Base-by-base conservation (phyloP, 305 asterid genomes). In the Petunia hybrid region DNA sequence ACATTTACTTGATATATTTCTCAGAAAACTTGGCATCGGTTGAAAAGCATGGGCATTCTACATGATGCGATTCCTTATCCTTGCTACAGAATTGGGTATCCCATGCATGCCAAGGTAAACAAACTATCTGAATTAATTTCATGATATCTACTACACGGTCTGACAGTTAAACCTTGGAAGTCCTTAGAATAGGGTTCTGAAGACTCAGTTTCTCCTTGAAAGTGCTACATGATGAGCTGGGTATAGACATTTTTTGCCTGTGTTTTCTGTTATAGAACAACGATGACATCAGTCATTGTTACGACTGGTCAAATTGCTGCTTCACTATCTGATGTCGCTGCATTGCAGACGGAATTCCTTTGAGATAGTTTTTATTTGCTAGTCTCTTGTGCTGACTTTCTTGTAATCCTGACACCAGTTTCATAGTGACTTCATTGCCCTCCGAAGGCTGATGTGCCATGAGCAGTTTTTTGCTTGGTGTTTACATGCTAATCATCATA, bases 1-100 rank as follows among this genome's bases (percentile, higher is more conserved):
- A 31, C 31, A 78, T 82, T 55, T 66, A 63, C 38, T 59, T 46
- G 65, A 46, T 16, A 56, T 69, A 5, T 65, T 67, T 77, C 77
- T 80, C 97, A 94, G 98, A 95, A 95, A 95, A 92, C 98, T 63
- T 95, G 98, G 98, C 92, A 88, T 83, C 91, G 94, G 88, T 85
- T 93, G 89, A 91, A 89, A 88, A 82, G 82, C 46, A 80, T 86
- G 31, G 92, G 97, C 84, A 90, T 95, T 85, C 92, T 95, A 80
- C 93, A 90, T 80, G 98, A 95, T 85, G 97, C 97, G 35, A 77
- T 92, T 88, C 99, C 99, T 77, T 86, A 81, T 88, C 92, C 92
- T 41, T 63, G 66, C 77, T 81, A 85, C 77, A 86, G 98, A 85
- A 83, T 82, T 57, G 97, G 98, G 80, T 81, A 86, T 80, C 99